Percentiles rank a stretch among this genome's conserved stretches.
These are phyloP conservation scores for Fusarium duplospermum DNA, from an alignment of 2,329 filamentous ascomycete species.

Conservation along the genomic window DNA sequence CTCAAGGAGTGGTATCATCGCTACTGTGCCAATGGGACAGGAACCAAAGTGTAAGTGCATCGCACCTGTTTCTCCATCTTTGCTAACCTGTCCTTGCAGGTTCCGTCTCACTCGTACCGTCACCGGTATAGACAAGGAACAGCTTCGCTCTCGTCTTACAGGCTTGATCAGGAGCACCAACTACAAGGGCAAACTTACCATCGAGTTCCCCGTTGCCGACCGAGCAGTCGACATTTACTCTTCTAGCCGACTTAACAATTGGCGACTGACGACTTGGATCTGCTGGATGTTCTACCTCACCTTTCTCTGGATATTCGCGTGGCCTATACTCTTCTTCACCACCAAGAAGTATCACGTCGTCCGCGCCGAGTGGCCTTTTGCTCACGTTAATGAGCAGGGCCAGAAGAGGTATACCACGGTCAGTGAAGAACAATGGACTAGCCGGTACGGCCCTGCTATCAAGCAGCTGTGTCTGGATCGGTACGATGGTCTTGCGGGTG, in stretches of 20 bases:
- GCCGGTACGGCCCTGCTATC: constrained; percentile 27
- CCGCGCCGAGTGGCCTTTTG: constrained; percentile 31
- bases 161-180: constrained; percentile 26
- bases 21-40: constrained; percentile 28
- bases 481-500: constrained; percentile 33
- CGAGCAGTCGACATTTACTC: constrained; percentile 41
- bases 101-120: constrained; percentile 32
- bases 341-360: constrained; percentile 37
- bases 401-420: constrained; percentile 29
- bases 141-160: not conserved
- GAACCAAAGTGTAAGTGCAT: constrained; percentile 31
- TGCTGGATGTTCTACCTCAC: constrained; percentile 39
- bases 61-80: not conserved
- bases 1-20: constrained; percentile 39
- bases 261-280: constrained; percentile 35
- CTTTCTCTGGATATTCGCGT: constrained; percentile 39
- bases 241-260: constrained; percentile 22
- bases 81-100: constrained; percentile 12
- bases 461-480: constrained; percentile 34
- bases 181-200: constrained; percentile 28
- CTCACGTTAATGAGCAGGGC: constrained; percentile 5
- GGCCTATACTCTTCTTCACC: constrained; percentile 33
- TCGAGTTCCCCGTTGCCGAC: constrained; percentile 34
- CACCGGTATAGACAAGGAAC: constrained; percentile 17
- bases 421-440: constrained; percentile 32